Conservation (phyloP, 2,329 filamentous ascomycete genomes). For the Hansfordia pulvinata region DNA sequence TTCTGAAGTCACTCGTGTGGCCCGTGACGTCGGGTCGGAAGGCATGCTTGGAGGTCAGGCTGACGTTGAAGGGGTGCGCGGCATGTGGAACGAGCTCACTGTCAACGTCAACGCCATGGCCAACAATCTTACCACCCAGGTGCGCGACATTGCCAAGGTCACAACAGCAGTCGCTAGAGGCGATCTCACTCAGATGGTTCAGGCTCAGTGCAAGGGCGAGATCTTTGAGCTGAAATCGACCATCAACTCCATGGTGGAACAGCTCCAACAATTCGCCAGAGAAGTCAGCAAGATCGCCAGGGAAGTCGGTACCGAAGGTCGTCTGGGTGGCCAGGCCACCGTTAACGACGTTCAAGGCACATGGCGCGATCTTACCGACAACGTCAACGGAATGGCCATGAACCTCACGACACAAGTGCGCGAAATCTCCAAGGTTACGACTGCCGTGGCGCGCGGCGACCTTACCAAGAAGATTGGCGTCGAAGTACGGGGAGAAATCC, state of each 20-base stretch:
- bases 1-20: slow-evolving; percentile 71
- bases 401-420: slow-evolving; percentile 95
- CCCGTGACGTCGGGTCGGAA: slow-evolving; percentile 73
- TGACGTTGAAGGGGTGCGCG: slow-evolving; percentile 70
- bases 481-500: slow-evolving; percentile 85
- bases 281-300: slow-evolving; percentile 94
- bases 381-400: slow-evolving; percentile 97
- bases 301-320: slow-evolving; percentile 92
- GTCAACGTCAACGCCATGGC: slow-evolving; percentile 84
- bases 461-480: slow-evolving; percentile 93
- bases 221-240: slow-evolving; percentile 93
- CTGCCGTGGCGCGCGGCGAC: slow-evolving; percentile 86
- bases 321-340: slow-evolving; percentile 85
- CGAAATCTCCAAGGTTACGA: slow-evolving; percentile 94
- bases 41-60: slow-evolving; percentile 73
- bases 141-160: slow-evolving; percentile 85
- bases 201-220: slow-evolving; percentile 83
- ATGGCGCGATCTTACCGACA: slow-evolving; percentile 90
- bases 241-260: slow-evolving; percentile 99
- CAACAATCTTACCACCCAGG: slow-evolving; percentile 74
- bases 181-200: slow-evolving; percentile 92
- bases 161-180: slow-evolving; percentile 64
- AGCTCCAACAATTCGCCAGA: slow-evolving; percentile 88
- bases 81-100: slow-evolving; percentile 80
- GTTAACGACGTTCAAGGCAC: slow-evolving; percentile 95